phyloP scores from a whole-genome alignment of 2,329 filamentous ascomycete species.

The Neonectria magnoliae region DNA sequence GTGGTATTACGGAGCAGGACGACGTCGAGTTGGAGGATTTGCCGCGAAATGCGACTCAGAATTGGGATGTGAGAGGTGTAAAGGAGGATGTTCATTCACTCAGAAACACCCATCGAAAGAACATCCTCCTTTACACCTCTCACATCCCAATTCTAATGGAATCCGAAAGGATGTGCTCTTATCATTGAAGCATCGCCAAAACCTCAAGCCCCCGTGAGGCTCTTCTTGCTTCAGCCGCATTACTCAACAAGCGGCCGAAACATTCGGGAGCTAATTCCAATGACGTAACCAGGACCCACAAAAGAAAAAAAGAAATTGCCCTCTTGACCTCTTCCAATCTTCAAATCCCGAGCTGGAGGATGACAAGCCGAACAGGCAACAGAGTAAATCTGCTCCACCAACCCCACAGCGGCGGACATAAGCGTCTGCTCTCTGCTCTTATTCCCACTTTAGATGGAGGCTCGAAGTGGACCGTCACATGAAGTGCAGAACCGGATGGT shows the following conservation, averaged over 20 bases:
- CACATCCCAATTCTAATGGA: background rate
- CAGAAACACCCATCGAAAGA: too few relatives aligned
- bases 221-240: background rate
- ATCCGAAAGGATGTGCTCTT: too few relatives aligned
- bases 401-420: constrained; percentile 18
- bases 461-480: background rate
- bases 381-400: constrained; percentile 22
- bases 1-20: constrained; percentile 21
- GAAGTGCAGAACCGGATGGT: constrained; percentile 11
- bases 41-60: background rate
- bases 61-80: background rate
- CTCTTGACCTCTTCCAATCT: background rate
- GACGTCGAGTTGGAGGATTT: background rate
- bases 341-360: constrained; percentile 8
- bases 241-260: background rate
- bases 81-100: too few relatives aligned
- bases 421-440: constrained; percentile 12
- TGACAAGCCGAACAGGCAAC: constrained; percentile 22
- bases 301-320: background rate
- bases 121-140: background rate
- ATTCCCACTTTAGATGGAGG: constrained; percentile 21
- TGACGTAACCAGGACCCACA: background rate
- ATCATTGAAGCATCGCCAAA: background rate
- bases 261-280: background rate
- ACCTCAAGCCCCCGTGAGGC: too few relatives aligned